Conservation (phyloP, 2,329 filamentous ascomycete species). For the Lecanicillium sp. region DNA sequence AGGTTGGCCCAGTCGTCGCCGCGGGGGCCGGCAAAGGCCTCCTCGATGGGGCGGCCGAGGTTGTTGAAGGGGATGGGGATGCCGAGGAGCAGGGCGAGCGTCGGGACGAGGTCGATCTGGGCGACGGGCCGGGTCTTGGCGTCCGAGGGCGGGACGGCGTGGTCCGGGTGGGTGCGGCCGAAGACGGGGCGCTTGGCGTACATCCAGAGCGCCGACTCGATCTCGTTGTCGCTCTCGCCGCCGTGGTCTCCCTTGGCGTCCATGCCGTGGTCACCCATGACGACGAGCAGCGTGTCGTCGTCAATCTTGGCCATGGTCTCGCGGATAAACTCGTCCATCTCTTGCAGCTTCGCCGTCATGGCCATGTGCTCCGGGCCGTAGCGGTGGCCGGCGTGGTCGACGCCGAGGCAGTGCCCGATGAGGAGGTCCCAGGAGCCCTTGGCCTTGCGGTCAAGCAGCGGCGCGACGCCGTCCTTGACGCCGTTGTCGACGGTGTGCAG, state of each 20-base stretch:
- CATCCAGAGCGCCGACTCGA: slow-evolving; percentile 96
- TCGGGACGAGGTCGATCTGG: slow-evolving; percentile 95
- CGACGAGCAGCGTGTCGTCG: slow-evolving; percentile 79
- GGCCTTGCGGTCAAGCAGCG: slow-evolving; percentile 62
- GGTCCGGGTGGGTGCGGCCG: slow-evolving; percentile 63
- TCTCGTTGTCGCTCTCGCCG: slow-evolving; percentile 94
- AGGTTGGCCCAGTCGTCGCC: slow-evolving; percentile 72
- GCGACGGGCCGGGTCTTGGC: slow-evolving; percentile 71
- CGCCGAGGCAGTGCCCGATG: slow-evolving; percentile 87
- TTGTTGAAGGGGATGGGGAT: slow-evolving; percentile 96
- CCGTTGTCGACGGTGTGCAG: slow-evolving; percentile 95
- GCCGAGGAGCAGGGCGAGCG: slow-evolving; percentile 78
- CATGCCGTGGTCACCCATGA: slow-evolving; percentile 99
- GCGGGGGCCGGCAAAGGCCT: slow-evolving; percentile 72
- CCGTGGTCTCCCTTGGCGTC: slow-evolving; percentile 95
- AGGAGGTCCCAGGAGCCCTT: slow-evolving; percentile 82
- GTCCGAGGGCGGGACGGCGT: slow-evolving; percentile 53
- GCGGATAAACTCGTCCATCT: slow-evolving; percentile 81
- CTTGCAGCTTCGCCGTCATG: slow-evolving; percentile 82
- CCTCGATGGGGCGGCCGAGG: slow-evolving; percentile 84
- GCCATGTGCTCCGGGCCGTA: slow-evolving; percentile 90
- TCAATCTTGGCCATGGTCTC: slow-evolving; percentile 68
- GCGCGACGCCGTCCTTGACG: slow-evolving; percentile 84
- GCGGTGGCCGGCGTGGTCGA: slow-evolving; percentile 93
- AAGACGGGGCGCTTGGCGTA: slow-evolving; percentile 86